These are phyloP conservation scores for Ascochyta pisi DNA, from an alignment of 2,329 filamentous ascomycete genomes.

Conservation along the genomic window DNA sequence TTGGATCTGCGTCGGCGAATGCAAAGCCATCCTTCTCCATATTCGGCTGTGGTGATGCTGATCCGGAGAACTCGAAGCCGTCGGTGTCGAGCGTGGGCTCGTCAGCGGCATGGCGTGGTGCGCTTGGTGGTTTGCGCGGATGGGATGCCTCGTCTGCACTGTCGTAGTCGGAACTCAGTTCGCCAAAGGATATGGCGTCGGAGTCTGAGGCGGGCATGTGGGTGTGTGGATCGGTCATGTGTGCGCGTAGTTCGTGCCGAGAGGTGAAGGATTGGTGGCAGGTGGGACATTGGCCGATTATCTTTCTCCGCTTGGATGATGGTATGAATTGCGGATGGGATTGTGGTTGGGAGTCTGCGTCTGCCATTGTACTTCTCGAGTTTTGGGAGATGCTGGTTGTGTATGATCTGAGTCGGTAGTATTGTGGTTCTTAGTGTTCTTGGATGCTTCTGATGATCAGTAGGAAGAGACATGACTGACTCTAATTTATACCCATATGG, in stretches of 20 bases:
- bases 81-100: slow-evolving; percentile 13
- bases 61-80: slow-evolving; percentile 10
- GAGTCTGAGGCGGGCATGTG: slow-evolving; percentile 12
- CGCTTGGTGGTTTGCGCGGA: neutral
- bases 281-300: slow-evolving; percentile 15
- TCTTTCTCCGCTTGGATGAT: slow-evolving; percentile 6
- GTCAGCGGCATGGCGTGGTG: neutral
- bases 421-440: neutral
- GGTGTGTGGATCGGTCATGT: slow-evolving; percentile 13
- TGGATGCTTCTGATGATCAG: slow-evolving; percentile 1
- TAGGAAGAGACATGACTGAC: neutral
- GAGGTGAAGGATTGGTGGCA: slow-evolving; percentile 11
- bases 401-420: neutral
- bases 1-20: neutral
- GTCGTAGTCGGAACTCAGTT: slow-evolving; percentile 10
- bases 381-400: neutral
- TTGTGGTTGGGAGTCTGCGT: slow-evolving; percentile 2
- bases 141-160: neutral
- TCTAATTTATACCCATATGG: slow-evolving; percentile 7
- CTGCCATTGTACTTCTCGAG: slow-evolving; percentile 5
- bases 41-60: neutral
- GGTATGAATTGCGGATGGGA: neutral
- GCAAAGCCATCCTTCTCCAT: slow-evolving; percentile 3
- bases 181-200: slow-evolving; percentile 17
- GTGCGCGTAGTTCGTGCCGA: slow-evolving; percentile 9